Evolutionary conservation across 805 yeast genomes (phyloP).

Genomic region (Lipomyces yamanashiensis): DNA sequence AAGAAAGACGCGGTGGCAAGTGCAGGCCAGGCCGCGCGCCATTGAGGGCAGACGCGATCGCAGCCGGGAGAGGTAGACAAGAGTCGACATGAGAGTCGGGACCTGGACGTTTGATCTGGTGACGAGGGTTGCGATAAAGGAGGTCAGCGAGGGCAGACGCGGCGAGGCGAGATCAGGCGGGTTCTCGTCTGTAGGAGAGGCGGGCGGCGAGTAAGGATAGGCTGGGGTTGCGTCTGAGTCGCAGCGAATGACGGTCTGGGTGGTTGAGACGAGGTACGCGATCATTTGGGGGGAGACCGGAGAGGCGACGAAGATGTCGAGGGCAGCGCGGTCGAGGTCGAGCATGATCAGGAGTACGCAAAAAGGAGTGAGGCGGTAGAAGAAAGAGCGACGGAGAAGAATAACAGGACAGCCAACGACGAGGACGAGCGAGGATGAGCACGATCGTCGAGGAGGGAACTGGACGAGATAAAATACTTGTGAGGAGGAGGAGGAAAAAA

Average conservation of each 20-base stretch:
- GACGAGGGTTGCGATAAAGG: constrained; percentile 75
- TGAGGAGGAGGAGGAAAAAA: neutral
- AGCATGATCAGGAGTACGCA: constrained; percentile 13
- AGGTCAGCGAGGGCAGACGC: constrained; percentile 53
- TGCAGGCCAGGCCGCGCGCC: constrained; percentile 86
- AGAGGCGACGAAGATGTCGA: constrained; percentile 49
- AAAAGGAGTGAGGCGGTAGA: constrained; percentile 4
- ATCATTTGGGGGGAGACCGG: constrained; percentile 51
- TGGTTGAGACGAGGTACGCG: constrained; percentile 50
- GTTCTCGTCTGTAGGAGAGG: constrained; percentile 44
- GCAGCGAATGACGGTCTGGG: constrained; percentile 48
- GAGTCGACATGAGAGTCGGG: constrained; percentile 90
- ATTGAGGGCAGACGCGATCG: constrained; percentile 79
- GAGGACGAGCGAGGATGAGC: neutral
- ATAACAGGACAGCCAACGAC: neutral
- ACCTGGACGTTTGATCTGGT: constrained; percentile 89
- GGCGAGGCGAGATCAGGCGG: constrained; percentile 6
- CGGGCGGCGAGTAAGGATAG: constrained; percentile 47
- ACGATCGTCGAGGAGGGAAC: neutral
- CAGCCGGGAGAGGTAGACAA: constrained; percentile 79
- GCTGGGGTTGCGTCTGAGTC: constrained; percentile 43
- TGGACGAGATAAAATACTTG: no score
- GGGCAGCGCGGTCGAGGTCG: constrained; percentile 43
- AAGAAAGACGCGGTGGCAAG: constrained; percentile 88
- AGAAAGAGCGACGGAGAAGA: neutral